Conservation (phyloP, 352 stramenopile genomes). For the Pythium oligandrum region DNA sequence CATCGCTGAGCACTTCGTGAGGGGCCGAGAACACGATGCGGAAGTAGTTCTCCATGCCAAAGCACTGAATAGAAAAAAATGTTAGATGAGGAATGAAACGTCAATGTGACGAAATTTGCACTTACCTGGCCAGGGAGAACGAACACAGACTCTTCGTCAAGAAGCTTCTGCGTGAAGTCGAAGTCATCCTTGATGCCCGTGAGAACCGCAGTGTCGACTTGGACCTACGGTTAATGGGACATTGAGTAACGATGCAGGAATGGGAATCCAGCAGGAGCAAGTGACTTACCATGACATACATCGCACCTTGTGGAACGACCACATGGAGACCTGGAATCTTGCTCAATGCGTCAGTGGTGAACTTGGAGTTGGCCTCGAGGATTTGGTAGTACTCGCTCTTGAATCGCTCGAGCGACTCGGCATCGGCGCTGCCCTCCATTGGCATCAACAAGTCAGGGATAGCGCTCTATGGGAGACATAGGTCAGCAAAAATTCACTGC, state of each 20-base stretch:
- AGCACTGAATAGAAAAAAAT: conserved; percentile 24
- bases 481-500: background rate
- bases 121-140: conserved; percentile 87
- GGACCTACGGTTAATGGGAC: conserved; percentile 4
- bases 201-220: conserved; percentile 46
- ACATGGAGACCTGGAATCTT: conserved; percentile 85
- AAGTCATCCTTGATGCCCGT: conserved; percentile 89
- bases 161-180: conserved; percentile 91
- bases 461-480: conserved; percentile 31
- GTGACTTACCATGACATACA: conserved; percentile 92
- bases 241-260: no score
- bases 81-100: background rate
- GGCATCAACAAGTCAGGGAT: conserved; percentile 84
- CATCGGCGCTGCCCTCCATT: conserved; percentile 48
- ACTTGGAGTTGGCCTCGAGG: conserved; percentile 84
- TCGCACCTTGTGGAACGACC: conserved; percentile 89
- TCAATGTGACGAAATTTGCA: background rate
- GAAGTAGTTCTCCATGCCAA: conserved; percentile 70
- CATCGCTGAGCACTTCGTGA: conserved; percentile 55
- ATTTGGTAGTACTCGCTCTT: conserved; percentile 81
- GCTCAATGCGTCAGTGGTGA: conserved; percentile 69
- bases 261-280: background rate
- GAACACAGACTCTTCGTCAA: conserved; percentile 95
- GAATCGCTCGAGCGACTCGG: conserved; percentile 59
- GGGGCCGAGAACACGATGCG: conserved; percentile 70